Evolutionary conservation across 306 rosid species (phyloP).

Genomic region (barrel medic (Medicago truncatula)): DNA sequence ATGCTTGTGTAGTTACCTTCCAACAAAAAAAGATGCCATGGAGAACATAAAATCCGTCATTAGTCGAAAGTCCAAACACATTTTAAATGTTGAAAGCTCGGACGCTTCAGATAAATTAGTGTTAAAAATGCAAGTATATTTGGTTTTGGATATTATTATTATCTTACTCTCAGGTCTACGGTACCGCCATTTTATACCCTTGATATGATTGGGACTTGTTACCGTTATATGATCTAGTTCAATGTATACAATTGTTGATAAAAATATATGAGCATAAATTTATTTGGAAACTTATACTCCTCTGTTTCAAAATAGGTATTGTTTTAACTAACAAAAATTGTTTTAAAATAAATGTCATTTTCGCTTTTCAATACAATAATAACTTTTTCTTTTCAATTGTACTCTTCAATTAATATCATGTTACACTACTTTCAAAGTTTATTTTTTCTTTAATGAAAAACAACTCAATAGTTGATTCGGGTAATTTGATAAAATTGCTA

Average conservation of each 20-base stretch:
- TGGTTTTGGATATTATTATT: conserved; percentile 16
- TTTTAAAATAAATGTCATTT: too few relatives aligned
- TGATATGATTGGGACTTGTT: conserved; percentile 38
- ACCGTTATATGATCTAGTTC: conserved; percentile 41
- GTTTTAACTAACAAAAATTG: too few relatives aligned
- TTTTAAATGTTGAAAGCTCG: conserved; percentile 37
- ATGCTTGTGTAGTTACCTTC: not conserved
- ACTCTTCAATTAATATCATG: too few relatives aligned
- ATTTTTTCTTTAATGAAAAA: too few relatives aligned
- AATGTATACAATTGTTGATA: conserved; percentile 39
- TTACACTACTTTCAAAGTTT: too few relatives aligned
- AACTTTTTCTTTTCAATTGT: too few relatives aligned
- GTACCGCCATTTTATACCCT: conserved; percentile 31
- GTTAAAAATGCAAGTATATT: conserved; percentile 13
- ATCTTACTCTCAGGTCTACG: conserved; percentile 32
- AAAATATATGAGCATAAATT: conserved; percentile 5
- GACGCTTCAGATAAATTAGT: conserved; percentile 23
- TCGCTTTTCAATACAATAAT: too few relatives aligned
- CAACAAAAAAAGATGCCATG: too few relatives aligned
- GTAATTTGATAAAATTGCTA: too few relatives aligned
- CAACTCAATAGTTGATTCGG: too few relatives aligned
- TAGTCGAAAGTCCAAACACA: not conserved
- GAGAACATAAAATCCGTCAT: too few relatives aligned
- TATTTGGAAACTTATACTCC: not conserved
- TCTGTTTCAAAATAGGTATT: too few relatives aligned